These are phyloP conservation scores for Pyricularia pennisetigena DNA, from an alignment of 2,329 filamentous ascomycete species.

Conservation along the genomic window DNA sequence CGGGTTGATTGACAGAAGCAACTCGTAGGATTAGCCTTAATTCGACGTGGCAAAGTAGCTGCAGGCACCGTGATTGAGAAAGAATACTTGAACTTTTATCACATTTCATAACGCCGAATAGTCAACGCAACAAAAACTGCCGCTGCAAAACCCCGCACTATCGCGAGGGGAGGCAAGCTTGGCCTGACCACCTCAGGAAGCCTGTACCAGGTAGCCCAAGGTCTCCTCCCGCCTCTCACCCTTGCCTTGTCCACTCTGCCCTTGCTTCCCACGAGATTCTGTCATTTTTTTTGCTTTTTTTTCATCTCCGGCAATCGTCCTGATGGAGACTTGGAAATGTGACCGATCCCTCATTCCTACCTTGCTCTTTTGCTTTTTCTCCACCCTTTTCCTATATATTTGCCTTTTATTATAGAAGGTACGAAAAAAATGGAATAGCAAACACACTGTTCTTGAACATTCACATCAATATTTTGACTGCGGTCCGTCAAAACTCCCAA, in stretches of 20 bases:
- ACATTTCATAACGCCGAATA: not conserved
- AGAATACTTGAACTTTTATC: not conserved
- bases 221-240: not conserved
- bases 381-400: not conserved
- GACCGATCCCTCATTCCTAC: not conserved
- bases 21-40: not conserved
- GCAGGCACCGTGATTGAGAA: not conserved
- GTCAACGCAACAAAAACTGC: not conserved
- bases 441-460: too few species aligned
- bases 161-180: not conserved
- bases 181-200: not conserved
- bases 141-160: not conserved
- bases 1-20: not conserved
- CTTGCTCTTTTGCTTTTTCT: not conserved
- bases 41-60: not conserved
- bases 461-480: not conserved
- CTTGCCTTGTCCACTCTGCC: not conserved
- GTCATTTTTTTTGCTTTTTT: not conserved
- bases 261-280: not conserved
- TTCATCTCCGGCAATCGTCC: not conserved
- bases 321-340: not conserved
- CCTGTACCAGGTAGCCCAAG: not conserved
- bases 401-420: too few species aligned
- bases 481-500: not conserved
- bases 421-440: not conserved